Base-by-base conservation (phyloP, 2,329 filamentous ascomycete genomes). In the Dactylellina leptospora region DNA sequence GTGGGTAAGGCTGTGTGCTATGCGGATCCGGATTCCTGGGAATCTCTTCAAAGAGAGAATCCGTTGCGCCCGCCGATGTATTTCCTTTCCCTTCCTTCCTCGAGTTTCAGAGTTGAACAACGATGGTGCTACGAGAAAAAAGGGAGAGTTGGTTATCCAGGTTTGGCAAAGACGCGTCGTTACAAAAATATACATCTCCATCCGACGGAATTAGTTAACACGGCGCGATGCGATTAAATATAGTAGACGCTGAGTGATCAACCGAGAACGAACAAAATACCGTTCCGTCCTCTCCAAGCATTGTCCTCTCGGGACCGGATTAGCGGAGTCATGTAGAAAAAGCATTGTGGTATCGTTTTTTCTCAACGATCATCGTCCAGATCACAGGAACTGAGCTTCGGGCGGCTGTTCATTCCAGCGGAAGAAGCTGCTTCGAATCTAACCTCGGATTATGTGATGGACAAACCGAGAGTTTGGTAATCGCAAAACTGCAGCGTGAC, bases 11-110 rank as follows among this genome's bases (percentile, higher is more conserved):
- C 51, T 66, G 42, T 40, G 13, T 28, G 23, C 23, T 56, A 50
- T 56, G 40, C 48, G 56, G 64, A 50, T 59, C 66, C 58, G 60
- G 20, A 36, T 62, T 58, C 66, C 66, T 63, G 66, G 66, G n/a
- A n/a, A n/a, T n/a, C n/a, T n/a, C n/a, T n/a, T n/a, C n/a, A 47
- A 58, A 58, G 47, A 40, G 36, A 16, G n/a, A n/a, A 38, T 38
- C 63, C 48, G 59, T 45, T 47, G 48, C 48, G 47, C 20, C 59
- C 59, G 48, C n/a, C n/a, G n/a, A n/a, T n/a, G n/a, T n/a, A n/a
- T n/a, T n/a, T 51, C 42, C 51, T 50, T 44, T 40, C 36, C 36
- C 18, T 40, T 40, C 36, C 38, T 48, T 23, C 33, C 33, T 58
- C 30, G 23, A 64, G 61, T 66, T 66, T 66, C 51, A 63, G 51